phyloP scores from a whole-genome alignment of 2,329 filamentous ascomycete genomes.

The Apiospora rasikravindrae region DNA sequence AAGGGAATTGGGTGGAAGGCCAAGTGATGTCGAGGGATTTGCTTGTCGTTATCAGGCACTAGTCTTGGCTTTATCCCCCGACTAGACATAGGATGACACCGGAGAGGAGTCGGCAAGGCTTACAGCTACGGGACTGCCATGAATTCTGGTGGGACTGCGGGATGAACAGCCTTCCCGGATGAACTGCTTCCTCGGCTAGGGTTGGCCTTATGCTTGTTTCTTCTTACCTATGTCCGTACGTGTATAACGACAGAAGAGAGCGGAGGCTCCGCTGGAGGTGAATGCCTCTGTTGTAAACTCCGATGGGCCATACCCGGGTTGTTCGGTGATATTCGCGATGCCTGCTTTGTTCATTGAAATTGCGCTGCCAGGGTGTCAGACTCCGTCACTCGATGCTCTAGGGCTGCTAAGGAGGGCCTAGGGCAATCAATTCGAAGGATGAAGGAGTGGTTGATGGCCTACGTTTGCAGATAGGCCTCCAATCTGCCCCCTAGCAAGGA shows the following conservation, averaged over 20 bases:
- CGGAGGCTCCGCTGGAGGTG: too few species aligned
- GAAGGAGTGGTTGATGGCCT: neutral
- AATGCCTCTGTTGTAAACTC: too few species aligned
- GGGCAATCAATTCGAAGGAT: neutral
- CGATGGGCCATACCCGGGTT: too few species aligned
- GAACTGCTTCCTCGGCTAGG: too few species aligned
- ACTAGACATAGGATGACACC: neutral
- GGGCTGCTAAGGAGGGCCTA: neutral
- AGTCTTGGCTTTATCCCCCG: neutral
- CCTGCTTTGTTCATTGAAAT: neutral
- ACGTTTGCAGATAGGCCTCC: neutral
- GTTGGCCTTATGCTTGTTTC: too few species aligned
- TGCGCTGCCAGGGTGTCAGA: neutral
- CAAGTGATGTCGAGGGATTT: too few species aligned
- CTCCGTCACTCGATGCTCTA: neutral
- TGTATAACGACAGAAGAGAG: too few species aligned
- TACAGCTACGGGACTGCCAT: neutral
- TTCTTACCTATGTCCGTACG: too few species aligned
- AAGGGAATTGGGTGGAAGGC: too few species aligned
- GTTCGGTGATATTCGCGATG: neutral
- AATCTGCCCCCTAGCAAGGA: neutral
- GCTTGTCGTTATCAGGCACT: neutral
- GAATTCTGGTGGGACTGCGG: neutral
- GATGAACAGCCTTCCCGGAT: neutral
- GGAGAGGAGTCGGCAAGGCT: neutral